Percentiles rank a stretch among this genome's conserved stretches.
phyloP scores from a whole-genome alignment of 1,284 basidiomycete genomes.

The Pisolithus thermaeus region DNA sequence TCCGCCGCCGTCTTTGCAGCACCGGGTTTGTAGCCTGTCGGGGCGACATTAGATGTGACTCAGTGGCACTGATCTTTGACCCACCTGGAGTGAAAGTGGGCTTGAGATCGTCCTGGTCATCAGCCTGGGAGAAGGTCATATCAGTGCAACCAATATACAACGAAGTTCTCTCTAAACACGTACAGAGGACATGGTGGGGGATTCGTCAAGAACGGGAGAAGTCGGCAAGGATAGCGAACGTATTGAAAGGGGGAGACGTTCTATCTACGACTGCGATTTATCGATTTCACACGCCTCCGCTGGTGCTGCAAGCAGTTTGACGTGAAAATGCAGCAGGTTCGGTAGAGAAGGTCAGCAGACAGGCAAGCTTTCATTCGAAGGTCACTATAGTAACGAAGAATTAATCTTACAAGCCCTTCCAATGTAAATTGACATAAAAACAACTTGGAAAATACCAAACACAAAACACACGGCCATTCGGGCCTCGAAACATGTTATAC shows the following conservation, averaged over 20 bases:
- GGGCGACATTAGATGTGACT: slow-evolving; percentile 14
- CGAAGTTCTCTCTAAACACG: slow-evolving; percentile 14
- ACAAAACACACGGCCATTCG: slow-evolving; percentile 1
- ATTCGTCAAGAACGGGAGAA: not conserved
- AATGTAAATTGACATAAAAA: slow-evolving; percentile 4
- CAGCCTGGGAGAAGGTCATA: slow-evolving; percentile 32
- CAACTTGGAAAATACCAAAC: slow-evolving; percentile 1
- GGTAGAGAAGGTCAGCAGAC: not conserved
- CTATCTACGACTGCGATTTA: slow-evolving; percentile 18
- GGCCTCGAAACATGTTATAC: not conserved
- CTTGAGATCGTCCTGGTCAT: slow-evolving; percentile 60
- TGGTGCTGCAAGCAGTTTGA: no score
- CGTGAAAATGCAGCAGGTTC: not conserved
- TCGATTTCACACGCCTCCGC: slow-evolving; percentile 25
- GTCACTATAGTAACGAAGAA: not conserved
- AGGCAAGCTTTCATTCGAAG: not conserved
- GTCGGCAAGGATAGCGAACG: slow-evolving; percentile 12
- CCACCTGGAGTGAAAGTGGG: slow-evolving; percentile 62
- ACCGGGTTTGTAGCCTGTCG: slow-evolving; percentile 66
- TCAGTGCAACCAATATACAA: slow-evolving; percentile 5
- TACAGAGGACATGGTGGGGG: slow-evolving; percentile 36
- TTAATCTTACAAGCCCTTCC: not conserved
- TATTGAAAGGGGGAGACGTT: slow-evolving; percentile 1
- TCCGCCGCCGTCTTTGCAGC: slow-evolving; percentile 64
- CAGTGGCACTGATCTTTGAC: slow-evolving; percentile 1